phyloP scores from a whole-genome alignment of 441 rosid species.

The Gossypium schwendimanii region DNA sequence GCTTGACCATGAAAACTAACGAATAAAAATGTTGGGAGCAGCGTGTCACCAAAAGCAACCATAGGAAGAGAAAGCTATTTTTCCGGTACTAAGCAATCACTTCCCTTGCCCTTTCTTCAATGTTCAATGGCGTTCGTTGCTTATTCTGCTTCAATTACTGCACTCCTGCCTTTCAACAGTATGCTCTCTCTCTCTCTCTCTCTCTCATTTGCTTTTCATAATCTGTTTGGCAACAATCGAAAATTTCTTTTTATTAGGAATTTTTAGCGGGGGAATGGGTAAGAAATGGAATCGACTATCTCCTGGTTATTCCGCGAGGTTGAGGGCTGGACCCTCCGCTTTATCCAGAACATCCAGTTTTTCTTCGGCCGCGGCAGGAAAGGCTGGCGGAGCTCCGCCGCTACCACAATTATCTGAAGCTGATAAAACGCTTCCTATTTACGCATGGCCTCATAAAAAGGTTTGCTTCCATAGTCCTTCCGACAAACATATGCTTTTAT shows the following conservation, averaged over 20 bases:
- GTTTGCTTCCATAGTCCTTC: background rate
- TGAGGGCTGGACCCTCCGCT: constrained; percentile 23
- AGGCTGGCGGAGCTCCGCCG: constrained; percentile 21
- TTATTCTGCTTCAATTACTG: constrained; percentile 17
- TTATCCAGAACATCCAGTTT: constrained; percentile 12
- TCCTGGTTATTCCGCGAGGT: constrained; percentile 24
- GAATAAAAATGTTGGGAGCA: background rate
- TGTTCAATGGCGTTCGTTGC: constrained; percentile 20
- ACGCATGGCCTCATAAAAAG: background rate
- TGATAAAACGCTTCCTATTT: background rate
- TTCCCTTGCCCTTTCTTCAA: background rate
- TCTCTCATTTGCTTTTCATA: background rate
- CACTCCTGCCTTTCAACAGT: constrained; percentile 35
- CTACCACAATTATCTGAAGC: constrained; percentile 26
- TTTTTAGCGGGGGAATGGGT: constrained; percentile 28
- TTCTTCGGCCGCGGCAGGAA: constrained; percentile 32
- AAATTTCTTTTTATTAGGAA: constrained; percentile 18
- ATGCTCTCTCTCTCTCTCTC: constrained; percentile 13
- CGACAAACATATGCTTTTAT: background rate
- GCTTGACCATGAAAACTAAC: too few relatives aligned
- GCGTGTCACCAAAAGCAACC: background rate
- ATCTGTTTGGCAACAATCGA: constrained; percentile 8
- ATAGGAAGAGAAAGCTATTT: background rate
- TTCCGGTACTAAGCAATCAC: background rate
- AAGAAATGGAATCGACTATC: constrained; percentile 27